These are phyloP conservation scores for Patellifolia procumbens DNA, from an alignment of 179 eudicot species.

Conservation along the genomic window DNA sequence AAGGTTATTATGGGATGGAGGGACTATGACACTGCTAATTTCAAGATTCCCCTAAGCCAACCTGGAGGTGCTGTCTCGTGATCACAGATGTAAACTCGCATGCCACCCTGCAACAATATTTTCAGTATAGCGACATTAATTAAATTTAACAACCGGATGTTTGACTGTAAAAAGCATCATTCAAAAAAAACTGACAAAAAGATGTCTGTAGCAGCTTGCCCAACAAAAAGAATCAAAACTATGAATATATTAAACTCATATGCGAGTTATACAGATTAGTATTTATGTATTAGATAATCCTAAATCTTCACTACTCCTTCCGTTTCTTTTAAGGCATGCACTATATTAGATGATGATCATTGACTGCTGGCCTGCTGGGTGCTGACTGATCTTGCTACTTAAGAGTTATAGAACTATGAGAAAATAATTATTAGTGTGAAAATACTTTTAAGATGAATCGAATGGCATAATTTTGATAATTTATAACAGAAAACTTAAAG, in stretches of 20 bases:
- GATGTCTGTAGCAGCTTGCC: background rate
- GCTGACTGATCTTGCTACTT: too few species aligned
- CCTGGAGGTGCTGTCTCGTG: slow-evolving; percentile 88
- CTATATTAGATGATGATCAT: too few species aligned
- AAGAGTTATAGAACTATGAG: too few species aligned
- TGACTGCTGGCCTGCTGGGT: too few species aligned
- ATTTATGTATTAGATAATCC: background rate
- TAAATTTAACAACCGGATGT: background rate
- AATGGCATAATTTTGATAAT: too few species aligned
- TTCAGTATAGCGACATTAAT: background rate
- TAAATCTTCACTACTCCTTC: background rate
- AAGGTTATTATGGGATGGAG: too few species aligned
- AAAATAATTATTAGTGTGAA: too few species aligned
- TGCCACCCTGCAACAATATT: slow-evolving; percentile 58
- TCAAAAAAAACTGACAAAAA: background rate
- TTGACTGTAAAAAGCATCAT: too few species aligned
- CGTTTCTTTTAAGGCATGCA: too few species aligned
- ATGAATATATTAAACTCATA: background rate
- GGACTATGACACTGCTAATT: background rate
- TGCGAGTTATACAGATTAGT: background rate
- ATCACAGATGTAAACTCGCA: slow-evolving; percentile 73
- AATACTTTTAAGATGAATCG: too few species aligned
- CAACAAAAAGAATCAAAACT: too few species aligned
- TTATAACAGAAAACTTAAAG: too few species aligned
- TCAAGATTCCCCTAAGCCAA: slow-evolving; percentile 22